Evolutionary conservation across 2,329 filamentous ascomycete species (phyloP).

Genomic region (Arthrobotrys iridis): DNA sequence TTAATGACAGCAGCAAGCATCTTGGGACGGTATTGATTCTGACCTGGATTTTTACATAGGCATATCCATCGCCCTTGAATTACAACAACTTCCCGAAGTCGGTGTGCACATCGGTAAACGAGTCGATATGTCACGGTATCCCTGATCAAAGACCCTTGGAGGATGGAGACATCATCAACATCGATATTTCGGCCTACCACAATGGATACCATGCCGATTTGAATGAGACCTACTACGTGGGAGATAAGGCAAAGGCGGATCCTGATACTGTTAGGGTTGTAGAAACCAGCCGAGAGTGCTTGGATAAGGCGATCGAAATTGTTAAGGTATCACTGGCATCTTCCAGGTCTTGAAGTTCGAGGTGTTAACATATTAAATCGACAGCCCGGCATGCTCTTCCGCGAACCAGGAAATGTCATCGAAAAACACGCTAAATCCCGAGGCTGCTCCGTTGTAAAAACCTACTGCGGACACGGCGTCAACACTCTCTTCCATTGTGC

Average conservation of each 20-base stretch:
- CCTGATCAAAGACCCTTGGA: constrained; percentile 86
- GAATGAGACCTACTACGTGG: constrained; percentile 99
- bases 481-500: constrained; percentile 92
- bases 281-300: constrained; percentile 85
- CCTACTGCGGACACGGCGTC: constrained; percentile 95
- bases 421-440: constrained; percentile 90
- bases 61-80: constrained; percentile 93
- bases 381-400: constrained; percentile 83
- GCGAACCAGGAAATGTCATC: constrained; percentile 92
- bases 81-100: constrained; percentile 98
- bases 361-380: neutral
- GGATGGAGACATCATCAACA: constrained; percentile 96
- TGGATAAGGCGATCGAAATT: constrained; percentile 88
- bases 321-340: constrained; percentile 76
- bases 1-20: neutral
- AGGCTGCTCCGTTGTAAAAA: constrained; percentile 89
- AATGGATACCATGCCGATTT: constrained; percentile 94
- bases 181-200: constrained; percentile 94
- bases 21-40: constrained; percentile 6
- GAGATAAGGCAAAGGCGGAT: constrained; percentile 83
- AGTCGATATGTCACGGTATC: constrained; percentile 98
- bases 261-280: constrained; percentile 89
- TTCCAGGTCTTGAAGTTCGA: neutral
- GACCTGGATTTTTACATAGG: constrained; percentile 67
- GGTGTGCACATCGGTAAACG: constrained; percentile 94